A percentile compares a stretch with the other conserved stretches of the same genome.
Evolutionary conservation across 2,329 filamentous ascomycete species (phyloP).

Genomic region (Pseudogymnoascus sp.): DNA sequence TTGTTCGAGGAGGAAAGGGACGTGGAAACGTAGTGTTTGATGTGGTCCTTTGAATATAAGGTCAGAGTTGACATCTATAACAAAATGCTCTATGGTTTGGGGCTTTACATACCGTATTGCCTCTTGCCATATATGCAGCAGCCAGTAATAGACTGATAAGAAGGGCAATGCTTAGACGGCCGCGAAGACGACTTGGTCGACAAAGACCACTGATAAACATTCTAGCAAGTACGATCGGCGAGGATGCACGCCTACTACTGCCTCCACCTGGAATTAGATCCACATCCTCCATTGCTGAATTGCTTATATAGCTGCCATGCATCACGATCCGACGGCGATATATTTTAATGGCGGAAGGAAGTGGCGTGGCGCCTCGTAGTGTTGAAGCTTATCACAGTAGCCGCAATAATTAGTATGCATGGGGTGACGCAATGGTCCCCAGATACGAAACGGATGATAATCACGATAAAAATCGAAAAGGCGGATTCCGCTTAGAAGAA

Average conservation of each 20-base stretch:
- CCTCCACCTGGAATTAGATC: neutral
- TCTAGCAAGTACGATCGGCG: constrained; percentile 13
- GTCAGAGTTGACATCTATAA: neutral
- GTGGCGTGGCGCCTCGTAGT: neutral
- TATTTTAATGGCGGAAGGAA: neutral
- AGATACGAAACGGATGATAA: neutral
- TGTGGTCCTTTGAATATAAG: neutral
- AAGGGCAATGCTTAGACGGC: constrained; percentile 12
- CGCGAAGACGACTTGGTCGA: constrained; percentile 17
- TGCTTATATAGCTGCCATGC: neutral
- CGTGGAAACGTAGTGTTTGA: neutral
- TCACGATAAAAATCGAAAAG: neutral
- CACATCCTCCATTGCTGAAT: neutral
- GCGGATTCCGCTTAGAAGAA: neutral
- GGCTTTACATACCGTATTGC: neutral
- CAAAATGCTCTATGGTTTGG: neutral
- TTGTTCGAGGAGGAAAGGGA: neutral
- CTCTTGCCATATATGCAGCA: constrained; percentile 7
- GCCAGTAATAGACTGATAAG: constrained; percentile 13
- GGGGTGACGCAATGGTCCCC: constrained; percentile 4
- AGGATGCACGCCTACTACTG: constrained; percentile 8
- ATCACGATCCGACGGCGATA: neutral
- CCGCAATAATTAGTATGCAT: neutral
- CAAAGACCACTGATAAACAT: constrained; percentile 16
- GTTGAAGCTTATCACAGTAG: neutral